Percentiles rank a stretch among this genome's conserved stretches.
Conservation (phyloP, 768 basidiomycete species). For the Tubosaeta brunneosetosa region DNA sequence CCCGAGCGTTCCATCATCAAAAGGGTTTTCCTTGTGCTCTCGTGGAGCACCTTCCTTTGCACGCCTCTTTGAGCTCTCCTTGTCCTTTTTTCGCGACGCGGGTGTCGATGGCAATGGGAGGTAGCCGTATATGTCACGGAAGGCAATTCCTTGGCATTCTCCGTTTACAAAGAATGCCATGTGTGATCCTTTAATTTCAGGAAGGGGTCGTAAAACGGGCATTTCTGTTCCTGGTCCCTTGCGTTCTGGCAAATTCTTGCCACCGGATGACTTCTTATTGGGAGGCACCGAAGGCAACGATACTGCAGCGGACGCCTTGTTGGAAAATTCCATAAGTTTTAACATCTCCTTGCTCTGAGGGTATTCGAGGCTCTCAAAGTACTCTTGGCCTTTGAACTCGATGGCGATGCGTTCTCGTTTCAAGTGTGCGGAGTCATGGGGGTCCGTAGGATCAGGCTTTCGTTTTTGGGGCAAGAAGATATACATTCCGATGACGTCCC, state of each 20-base stretch:
- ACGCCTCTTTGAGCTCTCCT: slow-evolving; percentile 51
- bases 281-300: slow-evolving; percentile 52
- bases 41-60: slow-evolving; percentile 60
- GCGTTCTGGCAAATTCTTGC: slow-evolving; percentile 64
- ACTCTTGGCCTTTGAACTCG: slow-evolving; percentile 93
- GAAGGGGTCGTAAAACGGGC: slow-evolving; percentile 56
- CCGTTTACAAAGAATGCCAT: slow-evolving; percentile 94
- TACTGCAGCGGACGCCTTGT: slow-evolving; percentile 50
- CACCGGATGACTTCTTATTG: slow-evolving; percentile 61
- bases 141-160: slow-evolving; percentile 76
- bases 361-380: slow-evolving; percentile 93
- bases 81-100: slow-evolving; percentile 53
- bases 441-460: slow-evolving; percentile 55
- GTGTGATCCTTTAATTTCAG: slow-evolving; percentile 63
- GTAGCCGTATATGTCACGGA: slow-evolving; percentile 85
- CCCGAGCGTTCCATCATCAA: slow-evolving; percentile 92
- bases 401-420: slow-evolving; percentile 90
- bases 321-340: slow-evolving; percentile 73
- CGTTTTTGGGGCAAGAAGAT: slow-evolving; percentile 77
- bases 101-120: slow-evolving; percentile 69
- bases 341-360: slow-evolving; percentile 88
- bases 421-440: slow-evolving; percentile 75
- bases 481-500: slow-evolving; percentile 91
- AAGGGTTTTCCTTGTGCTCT: slow-evolving; percentile 75
- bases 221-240: slow-evolving; percentile 33